Evolutionary conservation across 306 rosid species (phyloP).

Genomic region (Corylus heterophylla): DNA sequence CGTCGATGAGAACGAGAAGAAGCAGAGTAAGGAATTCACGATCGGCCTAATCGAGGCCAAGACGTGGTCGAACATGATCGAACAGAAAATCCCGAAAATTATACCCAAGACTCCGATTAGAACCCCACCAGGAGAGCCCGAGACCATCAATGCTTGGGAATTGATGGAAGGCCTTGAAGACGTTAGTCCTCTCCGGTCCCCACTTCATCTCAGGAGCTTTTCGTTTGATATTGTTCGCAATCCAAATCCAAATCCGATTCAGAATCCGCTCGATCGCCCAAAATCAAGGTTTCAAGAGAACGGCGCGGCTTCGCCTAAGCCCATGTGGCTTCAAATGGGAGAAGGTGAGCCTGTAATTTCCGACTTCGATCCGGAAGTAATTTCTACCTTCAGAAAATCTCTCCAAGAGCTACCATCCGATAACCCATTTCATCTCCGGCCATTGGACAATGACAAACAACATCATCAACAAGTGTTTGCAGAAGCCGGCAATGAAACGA

Average conservation of each 20-base stretch:
- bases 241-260: conserved; percentile 10
- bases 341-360: conserved; percentile 29
- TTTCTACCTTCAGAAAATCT: conserved; percentile 54
- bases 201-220: conserved; percentile 56
- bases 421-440: conserved; percentile 24
- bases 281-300: conserved; percentile 31
- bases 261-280: conserved; percentile 29
- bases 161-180: conserved; percentile 97
- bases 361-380: conserved; percentile 51
- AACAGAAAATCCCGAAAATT: conserved; percentile 57
- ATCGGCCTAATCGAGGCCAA: conserved; percentile 62
- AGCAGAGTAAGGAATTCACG: conserved; percentile 38
- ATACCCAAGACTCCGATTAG: conserved; percentile 49
- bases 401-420: conserved; percentile 39
- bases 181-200: conserved; percentile 60
- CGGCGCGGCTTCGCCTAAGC: conserved; percentile 31
- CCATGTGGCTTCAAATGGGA: conserved; percentile 53
- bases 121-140: conserved; percentile 84
- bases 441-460: conserved; percentile 16
- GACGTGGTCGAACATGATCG: conserved; percentile 78
- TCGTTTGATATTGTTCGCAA: conserved; percentile 53
- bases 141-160: conserved; percentile 89
- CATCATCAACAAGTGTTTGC: neutral
- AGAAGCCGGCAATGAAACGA: conserved; percentile 20
- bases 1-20: conserved; percentile 1